Base-by-base conservation (phyloP, 352 stramenopile genomes). In the Phytophthora niederhauseri region DNA sequence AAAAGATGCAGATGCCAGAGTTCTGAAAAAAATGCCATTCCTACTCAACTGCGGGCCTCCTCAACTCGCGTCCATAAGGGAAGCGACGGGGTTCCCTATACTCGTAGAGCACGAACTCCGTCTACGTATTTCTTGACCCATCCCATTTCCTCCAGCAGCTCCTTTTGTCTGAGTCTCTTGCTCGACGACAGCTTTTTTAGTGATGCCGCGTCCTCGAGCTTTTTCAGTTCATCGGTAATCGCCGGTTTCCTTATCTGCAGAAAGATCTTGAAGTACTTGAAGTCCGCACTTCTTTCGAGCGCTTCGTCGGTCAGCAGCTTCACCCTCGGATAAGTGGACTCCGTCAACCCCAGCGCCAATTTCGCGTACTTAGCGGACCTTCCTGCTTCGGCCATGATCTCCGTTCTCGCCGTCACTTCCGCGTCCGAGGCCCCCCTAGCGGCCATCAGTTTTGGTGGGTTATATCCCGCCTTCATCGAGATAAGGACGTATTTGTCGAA, bases 341-440 rank as follows among this genome's bases (percentile, higher is more conserved):
- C 41, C 17, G 17, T 26, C 45, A 51, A 17, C 19, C 45, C n/a
- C 9, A 51, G 1, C 9, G 19, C 45, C n/a, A 51, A 15, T 26
- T 51, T 51, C 3, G 45, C 45, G n/a, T 51, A 51, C 8, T 11
- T 8, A 24, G 12, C 45, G 19, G 45, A 6, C 8, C 45, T 51
- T 51, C 45, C 19, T 28, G 45, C 45, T 17, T 28, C 45, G 15
- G 45, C 45, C 45, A 51, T 51, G 45, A 51, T 51, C 45, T 15
- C 45, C n/a, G 45, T 28, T 28, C 45, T 51, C 19, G 45, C 45
- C 19, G 19, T 26, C n/a, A 26, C 17, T 9, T 51, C 45, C 45
- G 45, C 45, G 14, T 51, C 19, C 8, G 45, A 26, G 19, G 8
- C 0, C 45, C 19, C 45, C n/a, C 17, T 17, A 5, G 0, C 5